These are phyloP conservation scores for Phytophthora capsici DNA, from an alignment of 352 stramenopile genomes.

Conservation along the genomic window DNA sequence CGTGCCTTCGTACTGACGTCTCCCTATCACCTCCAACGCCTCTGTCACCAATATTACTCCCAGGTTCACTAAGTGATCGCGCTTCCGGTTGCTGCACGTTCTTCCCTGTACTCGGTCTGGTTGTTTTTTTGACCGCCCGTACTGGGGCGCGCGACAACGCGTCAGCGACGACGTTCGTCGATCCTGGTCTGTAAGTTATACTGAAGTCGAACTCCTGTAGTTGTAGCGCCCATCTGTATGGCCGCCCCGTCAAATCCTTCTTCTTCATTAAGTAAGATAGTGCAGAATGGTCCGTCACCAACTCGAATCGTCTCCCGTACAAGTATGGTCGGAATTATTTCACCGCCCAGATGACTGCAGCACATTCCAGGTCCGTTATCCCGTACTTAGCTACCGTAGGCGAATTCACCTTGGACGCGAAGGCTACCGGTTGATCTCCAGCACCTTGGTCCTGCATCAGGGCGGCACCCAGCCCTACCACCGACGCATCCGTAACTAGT, in stretches of 20 bases:
- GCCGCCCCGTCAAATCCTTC: background rate
- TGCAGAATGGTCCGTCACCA: too few species aligned
- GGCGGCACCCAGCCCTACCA: conserved; percentile 13
- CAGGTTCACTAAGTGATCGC: too few species aligned
- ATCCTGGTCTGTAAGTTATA: conserved; percentile 12
- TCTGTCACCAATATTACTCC: too few species aligned
- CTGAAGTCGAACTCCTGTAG: conserved; percentile 1
- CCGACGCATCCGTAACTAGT: conserved; percentile 30
- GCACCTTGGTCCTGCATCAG: conserved; percentile 33
- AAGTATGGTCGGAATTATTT: background rate
- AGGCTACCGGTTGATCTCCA: conserved; percentile 7
- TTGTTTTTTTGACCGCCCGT: too few species aligned
- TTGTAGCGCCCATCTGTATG: conserved; percentile 3
- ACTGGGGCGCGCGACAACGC: conserved; percentile 27
- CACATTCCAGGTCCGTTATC: conserved; percentile 37
- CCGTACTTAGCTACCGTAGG: conserved; percentile 22
- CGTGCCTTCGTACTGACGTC: too few species aligned
- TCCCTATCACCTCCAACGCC: too few species aligned
- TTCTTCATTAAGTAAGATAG: background rate
- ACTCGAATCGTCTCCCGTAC: background rate
- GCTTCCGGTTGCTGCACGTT: too few species aligned
- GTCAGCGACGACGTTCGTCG: conserved; percentile 25
- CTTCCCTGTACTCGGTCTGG: too few species aligned
- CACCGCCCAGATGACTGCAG: conserved; percentile 6
- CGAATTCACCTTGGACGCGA: conserved; percentile 20